phyloP scores from a whole-genome alignment of 2,329 filamentous ascomycete genomes.

The Reticulascus tulasneorum region DNA sequence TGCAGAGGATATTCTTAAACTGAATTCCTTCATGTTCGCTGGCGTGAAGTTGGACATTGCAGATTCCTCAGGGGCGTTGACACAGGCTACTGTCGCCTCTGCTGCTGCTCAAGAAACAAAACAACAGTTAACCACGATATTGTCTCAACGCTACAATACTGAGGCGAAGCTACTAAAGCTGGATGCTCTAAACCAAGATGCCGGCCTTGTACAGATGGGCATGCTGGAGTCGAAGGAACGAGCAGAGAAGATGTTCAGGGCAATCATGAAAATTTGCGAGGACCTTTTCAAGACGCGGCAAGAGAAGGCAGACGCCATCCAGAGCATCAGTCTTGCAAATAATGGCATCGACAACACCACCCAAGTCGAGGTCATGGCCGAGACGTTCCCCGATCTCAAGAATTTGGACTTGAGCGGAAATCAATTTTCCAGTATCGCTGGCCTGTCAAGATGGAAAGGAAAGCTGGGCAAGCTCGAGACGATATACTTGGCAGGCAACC shows the following conservation, averaged over 20 bases:
- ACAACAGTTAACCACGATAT: constrained; percentile 64
- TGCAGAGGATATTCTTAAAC: constrained; percentile 58
- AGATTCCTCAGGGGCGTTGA: constrained; percentile 37
- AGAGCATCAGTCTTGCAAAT: constrained; percentile 75
- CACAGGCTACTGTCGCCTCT: constrained; percentile 44
- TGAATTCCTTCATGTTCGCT: constrained; percentile 68
- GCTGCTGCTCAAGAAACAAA: constrained; percentile 58
- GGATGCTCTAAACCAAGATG: constrained; percentile 70
- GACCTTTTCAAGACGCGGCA: constrained; percentile 67
- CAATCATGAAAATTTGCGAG: constrained; percentile 83
- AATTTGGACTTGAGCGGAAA: constrained; percentile 89
- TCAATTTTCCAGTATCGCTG: constrained; percentile 63
- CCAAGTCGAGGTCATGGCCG: constrained; percentile 70
- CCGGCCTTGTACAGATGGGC: constrained; percentile 66
- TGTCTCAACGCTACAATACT: constrained; percentile 70
- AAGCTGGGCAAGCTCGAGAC: constrained; percentile 78
- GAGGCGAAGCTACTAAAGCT: constrained; percentile 75
- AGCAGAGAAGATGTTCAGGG: constrained; percentile 85
- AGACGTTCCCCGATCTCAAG: constrained; percentile 78
- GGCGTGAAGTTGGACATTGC: constrained; percentile 56
- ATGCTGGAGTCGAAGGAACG: constrained; percentile 70
- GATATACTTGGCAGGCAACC: constrained; percentile 73
- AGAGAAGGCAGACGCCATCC: constrained; percentile 72
- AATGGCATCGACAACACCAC: constrained; percentile 73
- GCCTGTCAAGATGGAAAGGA: constrained; percentile 71